Conservation (phyloP, 2,329 filamentous ascomycete species). For the Pseudocercospora cruenta region DNA sequence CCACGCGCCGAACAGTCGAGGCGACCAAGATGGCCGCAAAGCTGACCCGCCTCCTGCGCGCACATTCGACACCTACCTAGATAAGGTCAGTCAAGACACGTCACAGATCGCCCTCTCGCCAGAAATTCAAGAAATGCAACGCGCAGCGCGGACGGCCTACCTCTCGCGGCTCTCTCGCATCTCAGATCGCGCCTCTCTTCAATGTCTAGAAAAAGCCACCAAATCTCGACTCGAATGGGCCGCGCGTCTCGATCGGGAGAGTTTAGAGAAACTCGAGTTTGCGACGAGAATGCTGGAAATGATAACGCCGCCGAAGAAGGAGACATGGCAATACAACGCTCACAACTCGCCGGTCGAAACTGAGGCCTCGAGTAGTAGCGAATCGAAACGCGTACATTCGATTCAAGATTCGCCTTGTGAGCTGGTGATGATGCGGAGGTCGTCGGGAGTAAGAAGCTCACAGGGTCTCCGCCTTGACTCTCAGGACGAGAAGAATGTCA, state of each 20-base stretch:
- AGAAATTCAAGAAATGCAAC: neutral
- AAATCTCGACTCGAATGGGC: neutral
- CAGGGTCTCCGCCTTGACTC: too few species aligned
- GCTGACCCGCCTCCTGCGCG: neutral
- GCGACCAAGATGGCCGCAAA: neutral
- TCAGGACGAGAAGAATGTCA: neutral
- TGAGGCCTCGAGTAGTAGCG: neutral
- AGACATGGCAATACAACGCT: neutral
- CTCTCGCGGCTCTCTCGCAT: neutral
- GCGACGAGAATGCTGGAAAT: neutral
- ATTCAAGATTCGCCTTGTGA: neutral
- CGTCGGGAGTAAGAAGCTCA: too few species aligned
- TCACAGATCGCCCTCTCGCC: neutral
- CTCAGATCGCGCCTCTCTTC: neutral
- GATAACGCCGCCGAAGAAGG: neutral
- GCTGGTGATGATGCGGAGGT: neutral
- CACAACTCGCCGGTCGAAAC: neutral
- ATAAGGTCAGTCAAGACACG: neutral
- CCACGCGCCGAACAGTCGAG: neutral
- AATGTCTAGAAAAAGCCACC: neutral
- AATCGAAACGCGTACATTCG: neutral
- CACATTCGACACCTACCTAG: neutral
- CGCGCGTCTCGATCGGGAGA: neutral
- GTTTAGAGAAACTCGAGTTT: neutral
- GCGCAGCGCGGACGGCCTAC: neutral